Evolutionary conservation across 495 filamentous ascomycete species (phyloP).

Genomic region (Terfezia claveryi): DNA sequence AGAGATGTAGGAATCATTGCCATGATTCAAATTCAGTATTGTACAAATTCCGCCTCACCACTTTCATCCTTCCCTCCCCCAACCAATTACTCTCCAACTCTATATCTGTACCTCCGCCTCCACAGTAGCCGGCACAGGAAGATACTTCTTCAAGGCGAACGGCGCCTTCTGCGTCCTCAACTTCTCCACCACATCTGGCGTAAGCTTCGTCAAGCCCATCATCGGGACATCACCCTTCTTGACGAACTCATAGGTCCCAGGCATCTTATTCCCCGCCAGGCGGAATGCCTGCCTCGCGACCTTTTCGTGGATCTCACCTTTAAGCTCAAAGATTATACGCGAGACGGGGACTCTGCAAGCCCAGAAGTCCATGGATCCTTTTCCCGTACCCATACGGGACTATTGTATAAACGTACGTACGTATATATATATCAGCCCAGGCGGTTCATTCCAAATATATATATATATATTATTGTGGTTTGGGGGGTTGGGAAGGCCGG

Average conservation of each 20-base stretch:
- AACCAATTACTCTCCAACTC: too few relatives aligned
- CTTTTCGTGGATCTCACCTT: constrained; percentile 81
- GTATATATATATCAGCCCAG: not conserved
- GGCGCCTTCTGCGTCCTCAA: constrained; percentile 9
- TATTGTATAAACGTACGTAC: constrained; percentile 6
- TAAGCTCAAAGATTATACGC: constrained; percentile 77
- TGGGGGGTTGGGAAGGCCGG: not conserved
- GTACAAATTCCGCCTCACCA: too few relatives aligned
- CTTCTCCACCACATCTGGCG: constrained; percentile 13
- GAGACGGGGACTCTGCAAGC: constrained; percentile 67
- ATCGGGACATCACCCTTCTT: constrained; percentile 77
- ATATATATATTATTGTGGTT: not conserved
- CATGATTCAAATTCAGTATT: too few relatives aligned
- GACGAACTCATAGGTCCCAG: constrained; percentile 82
- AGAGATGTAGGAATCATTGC: too few relatives aligned
- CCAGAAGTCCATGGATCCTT: constrained; percentile 95
- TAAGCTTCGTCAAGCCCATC: constrained; percentile 81
- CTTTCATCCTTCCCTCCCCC: too few relatives aligned
- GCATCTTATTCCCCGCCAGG: constrained; percentile 84
- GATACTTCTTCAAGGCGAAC: constrained; percentile 4
- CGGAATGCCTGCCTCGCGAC: constrained; percentile 84
- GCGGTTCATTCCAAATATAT: constrained; percentile 1
- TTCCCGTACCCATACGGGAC: constrained; percentile 95
- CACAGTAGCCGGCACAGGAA: not conserved
- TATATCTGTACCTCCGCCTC: too few relatives aligned